Conservation (phyloP, 2,329 filamentous ascomycete genomes). For the Fusarium miscanthi region DNA sequence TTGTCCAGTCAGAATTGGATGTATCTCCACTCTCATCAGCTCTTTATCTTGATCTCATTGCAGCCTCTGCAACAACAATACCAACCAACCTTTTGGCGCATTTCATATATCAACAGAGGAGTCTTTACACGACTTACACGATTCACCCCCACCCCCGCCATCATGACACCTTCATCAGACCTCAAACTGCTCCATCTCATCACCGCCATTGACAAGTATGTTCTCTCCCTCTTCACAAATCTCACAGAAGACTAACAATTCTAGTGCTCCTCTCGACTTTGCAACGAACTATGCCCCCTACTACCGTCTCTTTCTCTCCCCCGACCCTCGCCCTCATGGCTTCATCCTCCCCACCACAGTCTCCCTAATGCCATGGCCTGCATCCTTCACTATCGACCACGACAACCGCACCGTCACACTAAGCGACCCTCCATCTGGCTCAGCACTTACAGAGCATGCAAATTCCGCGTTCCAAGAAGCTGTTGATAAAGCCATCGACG, state of each 20-base stretch:
- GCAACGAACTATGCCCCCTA: conserved; percentile 52
- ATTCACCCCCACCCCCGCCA: not conserved
- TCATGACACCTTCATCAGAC: conserved; percentile 27
- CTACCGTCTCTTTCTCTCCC: conserved; percentile 59
- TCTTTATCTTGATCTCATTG: not conserved
- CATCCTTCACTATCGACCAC: conserved; percentile 52
- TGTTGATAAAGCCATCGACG: conserved; percentile 53
- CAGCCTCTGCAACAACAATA: not conserved
- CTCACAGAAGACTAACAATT: not conserved
- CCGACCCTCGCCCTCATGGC: conserved; percentile 60
- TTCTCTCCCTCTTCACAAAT: not conserved
- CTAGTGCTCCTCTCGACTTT: conserved; percentile 61
- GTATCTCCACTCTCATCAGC: conserved; percentile 18
- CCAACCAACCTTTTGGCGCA: not conserved
- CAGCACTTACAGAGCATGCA: conserved; percentile 46
- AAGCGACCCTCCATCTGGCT: conserved; percentile 35
- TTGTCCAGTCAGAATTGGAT: not conserved
- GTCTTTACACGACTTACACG: not conserved
- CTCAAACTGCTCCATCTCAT: conserved; percentile 53
- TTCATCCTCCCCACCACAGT: conserved; percentile 61
- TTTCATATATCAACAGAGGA: not conserved
- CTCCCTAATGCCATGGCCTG: conserved; percentile 59
- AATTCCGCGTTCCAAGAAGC: conserved; percentile 54
- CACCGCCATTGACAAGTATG: conserved; percentile 57
- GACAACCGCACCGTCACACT: conserved; percentile 49